Evolutionary conservation across 2,329 filamentous ascomycete genomes (phyloP), one percentile per base, ranked within the genome.

Genomic region (Zymoseptoria brevis): DNA sequence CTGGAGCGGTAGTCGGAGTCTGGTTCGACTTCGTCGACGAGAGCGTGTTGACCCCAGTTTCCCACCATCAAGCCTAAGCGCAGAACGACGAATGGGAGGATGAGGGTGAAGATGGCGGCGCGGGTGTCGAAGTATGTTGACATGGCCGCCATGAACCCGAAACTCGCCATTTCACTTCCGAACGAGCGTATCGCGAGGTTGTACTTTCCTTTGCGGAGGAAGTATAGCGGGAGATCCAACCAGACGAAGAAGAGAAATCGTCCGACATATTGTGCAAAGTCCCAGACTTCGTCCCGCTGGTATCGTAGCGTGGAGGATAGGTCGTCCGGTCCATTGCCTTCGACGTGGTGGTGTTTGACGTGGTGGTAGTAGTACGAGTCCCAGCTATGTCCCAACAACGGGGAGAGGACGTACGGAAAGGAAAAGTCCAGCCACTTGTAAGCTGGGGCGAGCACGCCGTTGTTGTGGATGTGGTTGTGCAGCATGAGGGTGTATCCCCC

Each of bases 351-450:
- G 69, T 91, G 88, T 77, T 93, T 93, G 69, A 92, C 87, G 68
- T 93, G 89, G 70, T 93, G 89, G 69, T 90, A 92, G 71, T 82
- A 93, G 75, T 93, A 93, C 1, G 86, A 87, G 74, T 93, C 90
- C 87, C 88, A 91, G 0, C 88, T 91, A 69, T 93, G 89, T 9
- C 89, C 89, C 82, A 90, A 87, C 58, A 93, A 74, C 0, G 88
- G 88, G 65, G 91, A 87, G 9, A 84, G 77, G 49, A 92, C 72
- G 69, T 90, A 93, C 0, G 89, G 89, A 66, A 91, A 92, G 1
- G 80, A 56, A 5, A 74, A 70, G 68, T 93, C 89, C 60, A 92
- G 73, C 29, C 80, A 68, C 35, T 75, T 74, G 57, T 80, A 82
- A 7, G 75, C 71, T 66, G 81, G 82, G 22, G 77, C 74, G 41